phyloP scores from a whole-genome alignment of 164 flowering plant genomes.

The Annona cherimola region DNA sequence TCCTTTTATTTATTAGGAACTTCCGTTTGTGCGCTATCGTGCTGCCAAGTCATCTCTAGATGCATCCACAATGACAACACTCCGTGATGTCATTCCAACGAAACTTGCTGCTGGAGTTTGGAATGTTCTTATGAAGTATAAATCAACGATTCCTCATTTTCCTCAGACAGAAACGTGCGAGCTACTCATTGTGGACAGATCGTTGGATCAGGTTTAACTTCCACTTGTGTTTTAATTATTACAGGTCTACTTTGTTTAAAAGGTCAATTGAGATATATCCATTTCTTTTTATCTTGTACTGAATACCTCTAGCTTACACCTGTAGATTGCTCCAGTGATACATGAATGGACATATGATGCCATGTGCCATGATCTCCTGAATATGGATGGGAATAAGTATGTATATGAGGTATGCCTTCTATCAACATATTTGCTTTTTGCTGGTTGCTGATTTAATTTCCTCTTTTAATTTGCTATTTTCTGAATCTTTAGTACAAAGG shows the following conservation, averaged over 20 bases:
- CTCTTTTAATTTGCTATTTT: slow-evolving; percentile 2
- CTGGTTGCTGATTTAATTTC: not conserved
- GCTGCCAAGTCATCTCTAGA: slow-evolving; percentile 70
- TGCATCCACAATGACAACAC: slow-evolving; percentile 60
- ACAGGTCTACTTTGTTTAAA: slow-evolving; percentile 1
- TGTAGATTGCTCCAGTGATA: slow-evolving; percentile 92
- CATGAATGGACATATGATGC: slow-evolving; percentile 99
- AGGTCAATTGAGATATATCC: not conserved
- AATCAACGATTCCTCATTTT: slow-evolving; percentile 60
- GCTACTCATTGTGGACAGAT: slow-evolving; percentile 86
- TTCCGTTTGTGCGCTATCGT: slow-evolving; percentile 84
- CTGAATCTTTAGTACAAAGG: slow-evolving; percentile 2
- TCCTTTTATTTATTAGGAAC: slow-evolving; percentile 48
- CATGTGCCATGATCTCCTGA: slow-evolving; percentile 91
- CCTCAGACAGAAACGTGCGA: slow-evolving; percentile 96
- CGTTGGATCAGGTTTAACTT: slow-evolving; percentile 78
- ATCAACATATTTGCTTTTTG: not conserved
- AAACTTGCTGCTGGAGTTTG: slow-evolving; percentile 94
- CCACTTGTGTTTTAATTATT: not conserved
- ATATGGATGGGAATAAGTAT: slow-evolving; percentile 93
- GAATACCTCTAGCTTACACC: slow-evolving; percentile 8
- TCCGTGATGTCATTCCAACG: slow-evolving; percentile 72
- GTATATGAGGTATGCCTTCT: slow-evolving; percentile 66
- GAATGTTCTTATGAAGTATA: slow-evolving; percentile 65
- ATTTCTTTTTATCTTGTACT: not conserved